Conservation (phyloP, 257 asterid species). For the Cynanchum wilfordii region DNA sequence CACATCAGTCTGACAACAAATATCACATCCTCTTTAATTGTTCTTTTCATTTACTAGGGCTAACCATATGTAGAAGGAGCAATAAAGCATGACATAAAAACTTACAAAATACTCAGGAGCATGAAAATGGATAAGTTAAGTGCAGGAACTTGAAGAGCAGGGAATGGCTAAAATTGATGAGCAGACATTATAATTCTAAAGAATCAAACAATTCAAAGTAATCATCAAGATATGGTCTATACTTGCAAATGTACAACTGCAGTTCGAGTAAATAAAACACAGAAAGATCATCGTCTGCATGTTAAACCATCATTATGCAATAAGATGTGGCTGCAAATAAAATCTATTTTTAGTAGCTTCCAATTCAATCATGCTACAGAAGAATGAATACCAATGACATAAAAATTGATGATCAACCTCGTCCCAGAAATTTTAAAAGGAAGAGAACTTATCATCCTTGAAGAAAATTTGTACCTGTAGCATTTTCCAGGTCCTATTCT, state of each 20-base stretch:
- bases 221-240: neutral
- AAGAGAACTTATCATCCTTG: neutral
- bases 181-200: neutral
- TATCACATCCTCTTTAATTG: neutral
- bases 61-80: neutral
- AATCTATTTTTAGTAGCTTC: neutral
- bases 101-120: neutral
- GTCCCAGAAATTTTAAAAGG: neutral
- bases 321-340: neutral
- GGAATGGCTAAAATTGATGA: neutral
- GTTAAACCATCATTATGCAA: neutral
- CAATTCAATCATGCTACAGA: neutral
- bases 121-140: neutral
- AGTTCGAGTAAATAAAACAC: neutral
- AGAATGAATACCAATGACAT: neutral
- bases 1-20: neutral
- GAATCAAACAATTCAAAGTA: neutral
- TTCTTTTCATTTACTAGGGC: neutral
- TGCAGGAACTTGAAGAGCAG: neutral
- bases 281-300: neutral
- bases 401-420: neutral
- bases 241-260: neutral
- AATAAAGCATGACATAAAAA: neutral
- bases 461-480: constrained; percentile 53
- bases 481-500: constrained; percentile 97